Evolutionary conservation across 2,329 filamentous ascomycete species (phyloP), one percentile per base, ranked within the genome.

Genomic region (Drechslerella coelobrocha): DNA sequence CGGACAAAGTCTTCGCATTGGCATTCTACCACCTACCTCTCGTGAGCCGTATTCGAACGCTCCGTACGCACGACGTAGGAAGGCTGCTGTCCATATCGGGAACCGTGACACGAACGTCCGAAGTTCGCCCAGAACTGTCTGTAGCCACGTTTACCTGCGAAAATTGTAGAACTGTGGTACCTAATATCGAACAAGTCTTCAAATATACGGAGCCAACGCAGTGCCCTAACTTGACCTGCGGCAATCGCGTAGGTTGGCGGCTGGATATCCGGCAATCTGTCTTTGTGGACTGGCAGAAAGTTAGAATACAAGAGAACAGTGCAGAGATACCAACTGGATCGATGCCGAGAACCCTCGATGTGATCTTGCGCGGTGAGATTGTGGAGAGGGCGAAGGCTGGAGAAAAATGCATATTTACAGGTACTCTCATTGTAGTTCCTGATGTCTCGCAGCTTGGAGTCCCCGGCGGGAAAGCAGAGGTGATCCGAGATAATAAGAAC

Each of bases 201-300:
- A 88, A 92, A 77, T 99, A 97, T 80, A 97, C 93, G 0, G 94
- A 99, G 78, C 94, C 94, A 0, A 93, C 92, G 2, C 91, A 97
- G 81, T 99, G 94, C 75, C 93, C 94, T 8, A 97, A 97, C 77
- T 78, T 82, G 24, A 89, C 85, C 5, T 99, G 94, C 78, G 88
- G 88, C 76, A 99, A 99, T 81, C 88, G 94, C 24, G 82, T 88
- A 66, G 91, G 90, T n/a, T 99, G 94, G 94, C 88, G 92, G 74
- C 81, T 99, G n/a, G 93, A 99, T 76, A 97, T 99, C 76, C 85
- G 91, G 45, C 93, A 96, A 79, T 97, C 92, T 79, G 97, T 92
- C 0, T 99, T 99, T 78, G 90, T 99, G 72, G 94, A 99, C 81
- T 99, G 94, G 94, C 94, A 99, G 78, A 97, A 97, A 79, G 92